A percentile compares a stretch with the other conserved stretches of the same genome.
These are phyloP conservation scores for Kockovaella imperatae DNA, from an alignment of 768 basidiomycete species.

Conservation along the genomic window DNA sequence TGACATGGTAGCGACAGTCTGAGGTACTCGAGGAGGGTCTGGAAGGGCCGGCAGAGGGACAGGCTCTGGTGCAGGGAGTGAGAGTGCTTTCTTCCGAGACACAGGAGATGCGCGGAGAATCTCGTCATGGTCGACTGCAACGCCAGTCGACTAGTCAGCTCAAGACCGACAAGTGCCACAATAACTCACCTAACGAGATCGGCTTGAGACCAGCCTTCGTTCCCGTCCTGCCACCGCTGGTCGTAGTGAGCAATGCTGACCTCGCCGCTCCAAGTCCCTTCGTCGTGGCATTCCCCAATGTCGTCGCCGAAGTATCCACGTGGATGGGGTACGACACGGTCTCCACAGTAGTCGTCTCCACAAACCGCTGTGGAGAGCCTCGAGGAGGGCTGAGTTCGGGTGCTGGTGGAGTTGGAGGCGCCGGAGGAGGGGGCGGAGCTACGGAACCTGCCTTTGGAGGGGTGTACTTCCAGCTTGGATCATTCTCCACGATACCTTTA, in stretches of 20 bases:
- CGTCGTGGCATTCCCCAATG: slow-evolving; percentile 18
- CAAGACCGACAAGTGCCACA: not conserved
- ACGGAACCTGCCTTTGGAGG: too few relatives aligned
- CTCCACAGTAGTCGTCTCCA: slow-evolving; percentile 9
- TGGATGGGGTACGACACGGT: slow-evolving; percentile 7
- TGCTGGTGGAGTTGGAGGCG: slow-evolving; percentile 2
- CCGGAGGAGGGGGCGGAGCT: not conserved
- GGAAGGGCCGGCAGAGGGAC: slow-evolving; percentile 2
- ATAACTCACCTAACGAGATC: slow-evolving; percentile 25
- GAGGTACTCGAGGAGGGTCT: slow-evolving; percentile 9
- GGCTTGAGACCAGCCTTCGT: slow-evolving; percentile 25
- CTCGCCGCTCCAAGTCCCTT: slow-evolving; percentile 11
- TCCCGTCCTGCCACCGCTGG: slow-evolving; percentile 5
- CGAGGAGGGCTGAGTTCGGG: not conserved
- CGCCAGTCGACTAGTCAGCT: slow-evolving; percentile 4
- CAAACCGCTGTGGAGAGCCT: slow-evolving; percentile 1
- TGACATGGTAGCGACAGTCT: slow-evolving; percentile 20
- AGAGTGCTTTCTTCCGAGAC: not conserved
- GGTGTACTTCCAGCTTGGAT: not conserved
- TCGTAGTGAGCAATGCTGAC: slow-evolving; percentile 6
- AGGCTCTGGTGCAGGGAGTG: not conserved
- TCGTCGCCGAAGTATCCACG: slow-evolving; percentile 18
- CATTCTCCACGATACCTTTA: slow-evolving; percentile 11
- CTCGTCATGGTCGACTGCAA: slow-evolving; percentile 28
- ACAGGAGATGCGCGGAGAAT: slow-evolving; percentile 11